A percentile compares a stretch with the other conserved stretches of the same genome.
phyloP scores from a whole-genome alignment of 2,329 filamentous ascomycete genomes.

The Diaporthe capsici region DNA sequence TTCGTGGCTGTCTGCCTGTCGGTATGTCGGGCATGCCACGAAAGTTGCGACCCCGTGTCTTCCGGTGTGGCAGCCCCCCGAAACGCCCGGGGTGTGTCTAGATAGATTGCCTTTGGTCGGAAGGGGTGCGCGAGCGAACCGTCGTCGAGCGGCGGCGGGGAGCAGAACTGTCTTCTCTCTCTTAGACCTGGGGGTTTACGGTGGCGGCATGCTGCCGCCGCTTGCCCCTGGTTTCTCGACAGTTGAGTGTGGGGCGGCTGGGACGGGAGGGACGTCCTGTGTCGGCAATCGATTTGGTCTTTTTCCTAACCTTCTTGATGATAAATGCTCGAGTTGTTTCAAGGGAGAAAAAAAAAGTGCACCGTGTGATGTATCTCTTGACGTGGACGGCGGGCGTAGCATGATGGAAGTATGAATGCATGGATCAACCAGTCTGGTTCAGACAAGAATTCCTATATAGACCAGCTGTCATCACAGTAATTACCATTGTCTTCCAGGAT shows the following conservation, averaged over 20 bases:
- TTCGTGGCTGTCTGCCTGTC: background rate
- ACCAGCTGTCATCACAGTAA: background rate
- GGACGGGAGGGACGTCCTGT: constrained; percentile 74
- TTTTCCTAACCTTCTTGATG: constrained; percentile 27
- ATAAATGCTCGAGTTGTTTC: constrained; percentile 19
- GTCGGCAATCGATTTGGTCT: constrained; percentile 32
- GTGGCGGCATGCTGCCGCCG: background rate
- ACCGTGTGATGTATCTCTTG: background rate
- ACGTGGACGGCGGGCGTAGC: constrained; percentile 12
- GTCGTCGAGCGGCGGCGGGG: constrained; percentile 28
- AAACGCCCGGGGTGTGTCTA: background rate
- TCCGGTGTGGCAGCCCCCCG: background rate
- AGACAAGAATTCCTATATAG: constrained; percentile 5
- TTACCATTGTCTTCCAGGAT: background rate
- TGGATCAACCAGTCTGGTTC: constrained; percentile 3
- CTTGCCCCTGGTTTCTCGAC: constrained; percentile 55
- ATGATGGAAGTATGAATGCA: background rate
- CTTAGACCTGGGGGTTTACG: constrained; percentile 58
- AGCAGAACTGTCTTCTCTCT: constrained; percentile 75
- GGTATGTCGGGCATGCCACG: background rate
- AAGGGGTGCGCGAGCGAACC: background rate
- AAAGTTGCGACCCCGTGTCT: background rate
- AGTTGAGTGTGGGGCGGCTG: constrained; percentile 58
- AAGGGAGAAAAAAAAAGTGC: constrained; percentile 7
- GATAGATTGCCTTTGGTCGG: background rate